phyloP scores from a whole-genome alignment of 345 rosid species.

The Eucalyptus cloeziana region DNA sequence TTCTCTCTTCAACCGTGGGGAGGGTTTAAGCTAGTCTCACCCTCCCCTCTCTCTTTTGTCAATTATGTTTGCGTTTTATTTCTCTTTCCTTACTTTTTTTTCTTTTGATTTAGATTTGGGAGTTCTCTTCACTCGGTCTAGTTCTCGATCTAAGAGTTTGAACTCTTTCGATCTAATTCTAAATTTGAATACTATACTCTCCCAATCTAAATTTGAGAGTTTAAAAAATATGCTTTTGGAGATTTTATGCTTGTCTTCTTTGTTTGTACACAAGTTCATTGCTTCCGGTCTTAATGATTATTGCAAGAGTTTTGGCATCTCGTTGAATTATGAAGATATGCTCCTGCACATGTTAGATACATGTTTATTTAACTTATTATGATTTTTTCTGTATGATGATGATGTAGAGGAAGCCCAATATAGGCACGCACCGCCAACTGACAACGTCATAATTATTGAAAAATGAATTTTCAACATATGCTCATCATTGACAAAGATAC shows the following conservation, averaged over 20 bases:
- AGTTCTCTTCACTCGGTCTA: no score
- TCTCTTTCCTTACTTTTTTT: rapidly evolving
- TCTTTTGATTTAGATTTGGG: no score
- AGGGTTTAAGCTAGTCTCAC: neutral
- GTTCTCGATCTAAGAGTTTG: rapidly evolving
- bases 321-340: rapidly evolving
- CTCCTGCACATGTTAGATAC: rapidly evolving
- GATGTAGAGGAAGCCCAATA: rapidly evolving
- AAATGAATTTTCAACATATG: rapidly evolving
- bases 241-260: rapidly evolving
- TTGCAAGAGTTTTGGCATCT: no score
- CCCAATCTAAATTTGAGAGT: no score
- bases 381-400: rapidly evolving
- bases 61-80: rapidly evolving
- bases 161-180: no score
- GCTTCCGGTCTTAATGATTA: rapidly evolving
- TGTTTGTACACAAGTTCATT: rapidly evolving
- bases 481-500: rapidly evolving
- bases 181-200: rapidly evolving
- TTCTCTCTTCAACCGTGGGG: rapidly evolving
- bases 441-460: no score
- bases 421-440: rapidly evolving
- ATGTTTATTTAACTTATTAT: no score
- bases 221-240: no score
- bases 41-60: no score